Evolutionary conservation across 2,329 filamentous ascomycete species (phyloP).

Genomic region (Lecanicillium sp.): DNA sequence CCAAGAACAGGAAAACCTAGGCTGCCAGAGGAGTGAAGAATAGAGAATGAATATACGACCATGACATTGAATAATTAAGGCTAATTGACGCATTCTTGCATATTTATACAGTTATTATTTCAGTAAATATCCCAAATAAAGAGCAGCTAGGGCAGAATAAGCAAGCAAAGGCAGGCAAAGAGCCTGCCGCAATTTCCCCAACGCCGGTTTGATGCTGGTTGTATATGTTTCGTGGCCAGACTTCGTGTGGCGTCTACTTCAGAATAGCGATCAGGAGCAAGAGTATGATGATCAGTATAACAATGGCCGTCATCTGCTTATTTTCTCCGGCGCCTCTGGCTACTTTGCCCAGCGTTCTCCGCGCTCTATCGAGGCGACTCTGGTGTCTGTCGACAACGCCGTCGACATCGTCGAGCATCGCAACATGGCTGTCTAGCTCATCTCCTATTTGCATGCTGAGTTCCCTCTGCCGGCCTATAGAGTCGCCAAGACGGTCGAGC

Average conservation of each 20-base stretch:
- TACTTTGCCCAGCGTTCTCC: constrained; percentile 63
- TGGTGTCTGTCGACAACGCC: constrained; percentile 74
- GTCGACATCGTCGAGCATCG: constrained; percentile 85
- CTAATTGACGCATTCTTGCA: no score
- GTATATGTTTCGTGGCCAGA: neutral
- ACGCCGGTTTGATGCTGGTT: neutral
- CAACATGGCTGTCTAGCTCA: constrained; percentile 85
- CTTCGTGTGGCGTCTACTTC: constrained; percentile 46
- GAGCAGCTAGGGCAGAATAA: no score
- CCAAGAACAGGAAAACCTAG: neutral
- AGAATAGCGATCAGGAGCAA: constrained; percentile 75
- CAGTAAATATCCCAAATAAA: no score
- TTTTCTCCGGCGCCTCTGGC: constrained; percentile 72
- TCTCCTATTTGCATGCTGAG: constrained; percentile 93
- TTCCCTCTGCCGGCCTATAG: constrained; percentile 82
- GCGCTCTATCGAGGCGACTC: constrained; percentile 66
- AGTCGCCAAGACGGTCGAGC: constrained; percentile 78
- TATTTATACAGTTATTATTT: no score
- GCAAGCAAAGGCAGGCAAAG: neutral
- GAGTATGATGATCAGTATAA: constrained; percentile 74
- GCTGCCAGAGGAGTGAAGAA: no score
- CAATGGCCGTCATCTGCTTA: constrained; percentile 76
- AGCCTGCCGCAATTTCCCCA: neutral
- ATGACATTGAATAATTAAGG: no score
- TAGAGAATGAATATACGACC: no score